Conservation (phyloP, 768 basidiomycete genomes). For the Pluteus cervinus region DNA sequence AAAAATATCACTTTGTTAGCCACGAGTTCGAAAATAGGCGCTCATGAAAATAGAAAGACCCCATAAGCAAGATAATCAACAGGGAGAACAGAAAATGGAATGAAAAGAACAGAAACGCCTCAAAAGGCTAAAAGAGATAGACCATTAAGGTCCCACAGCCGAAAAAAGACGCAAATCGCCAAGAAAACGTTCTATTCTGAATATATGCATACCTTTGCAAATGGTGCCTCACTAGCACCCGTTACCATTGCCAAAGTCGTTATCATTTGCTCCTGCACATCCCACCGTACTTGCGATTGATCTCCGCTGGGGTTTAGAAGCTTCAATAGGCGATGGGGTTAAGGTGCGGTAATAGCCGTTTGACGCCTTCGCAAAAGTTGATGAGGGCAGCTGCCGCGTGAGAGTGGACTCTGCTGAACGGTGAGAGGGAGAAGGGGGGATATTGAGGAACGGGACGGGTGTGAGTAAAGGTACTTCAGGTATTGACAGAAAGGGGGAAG, state of each 20-base stretch:
- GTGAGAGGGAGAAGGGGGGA: conserved; percentile 1
- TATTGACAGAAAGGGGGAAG: too few species aligned
- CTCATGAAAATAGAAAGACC: too few species aligned
- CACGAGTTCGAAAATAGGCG: too few species aligned
- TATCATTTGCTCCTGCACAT: conserved; percentile 84
- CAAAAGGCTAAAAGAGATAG: too few species aligned
- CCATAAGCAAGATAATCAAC: too few species aligned
- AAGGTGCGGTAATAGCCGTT: conserved; percentile 69
- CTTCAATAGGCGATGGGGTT: conserved; percentile 65
- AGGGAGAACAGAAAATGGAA: too few species aligned
- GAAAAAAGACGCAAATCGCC: not conserved
- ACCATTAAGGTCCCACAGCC: conserved; percentile 7
- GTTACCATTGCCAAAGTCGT: conserved; percentile 87
- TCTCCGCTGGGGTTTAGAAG: conserved; percentile 52
- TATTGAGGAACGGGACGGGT: not conserved
- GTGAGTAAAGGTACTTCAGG: too few species aligned
- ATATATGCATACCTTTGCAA: conserved; percentile 49
- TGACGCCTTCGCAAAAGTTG: conserved; percentile 87
- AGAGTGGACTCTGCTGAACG: conserved; percentile 60
- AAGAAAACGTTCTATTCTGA: too few species aligned
- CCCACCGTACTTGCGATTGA: conserved; percentile 38
- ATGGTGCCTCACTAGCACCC: conserved; percentile 72
- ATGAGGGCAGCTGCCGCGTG: conserved; percentile 85
- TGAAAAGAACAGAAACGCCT: too few species aligned
- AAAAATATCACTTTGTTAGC: not conserved